These are phyloP conservation scores for Hymenoscyphus salicellus DNA, from an alignment of 2,329 filamentous ascomycete genomes.

Conservation along the genomic window DNA sequence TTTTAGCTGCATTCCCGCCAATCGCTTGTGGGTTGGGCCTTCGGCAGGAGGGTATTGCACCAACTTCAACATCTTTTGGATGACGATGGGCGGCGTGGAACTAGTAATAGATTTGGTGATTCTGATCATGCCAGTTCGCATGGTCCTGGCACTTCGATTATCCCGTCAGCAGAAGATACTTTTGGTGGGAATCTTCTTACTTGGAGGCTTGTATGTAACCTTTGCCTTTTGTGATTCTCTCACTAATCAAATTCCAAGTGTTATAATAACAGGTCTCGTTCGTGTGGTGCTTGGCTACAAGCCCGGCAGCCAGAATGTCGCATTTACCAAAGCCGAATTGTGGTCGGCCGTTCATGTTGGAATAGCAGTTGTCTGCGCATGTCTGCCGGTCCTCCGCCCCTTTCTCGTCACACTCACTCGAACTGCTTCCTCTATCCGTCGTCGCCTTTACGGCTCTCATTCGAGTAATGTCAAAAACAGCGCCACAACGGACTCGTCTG, in stretches of 20 bases:
- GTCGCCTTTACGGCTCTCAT: background rate
- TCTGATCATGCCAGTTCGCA: slow-evolving; percentile 2
- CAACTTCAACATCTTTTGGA: slow-evolving; percentile 6
- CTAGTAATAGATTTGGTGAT: slow-evolving; percentile 1
- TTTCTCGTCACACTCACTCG: background rate
- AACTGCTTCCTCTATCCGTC: background rate
- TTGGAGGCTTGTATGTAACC: slow-evolving; percentile 9
- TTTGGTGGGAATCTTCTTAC: slow-evolving; percentile 7
- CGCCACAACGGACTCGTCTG: background rate
- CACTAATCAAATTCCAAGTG: slow-evolving; percentile 7
- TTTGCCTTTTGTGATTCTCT: background rate
- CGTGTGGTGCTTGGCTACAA: slow-evolving; percentile 15
- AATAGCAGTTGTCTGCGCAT: slow-evolving; percentile 20
- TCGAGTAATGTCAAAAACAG: background rate
- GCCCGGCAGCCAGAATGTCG: slow-evolving; percentile 15
- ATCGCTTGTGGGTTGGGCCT: slow-evolving; percentile 1
- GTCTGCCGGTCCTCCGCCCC: slow-evolving; percentile 17
- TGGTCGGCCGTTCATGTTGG: slow-evolving; percentile 18
- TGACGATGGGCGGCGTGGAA: slow-evolving; percentile 6
- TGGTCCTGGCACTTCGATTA: slow-evolving; percentile 1
- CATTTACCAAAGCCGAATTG: slow-evolving; percentile 16
- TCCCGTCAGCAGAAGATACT: slow-evolving; percentile 2
- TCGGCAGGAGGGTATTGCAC: slow-evolving; percentile 5
- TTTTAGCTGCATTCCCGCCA: slow-evolving; percentile 3
- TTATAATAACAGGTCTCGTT: slow-evolving; percentile 16